Base-by-base conservation (phyloP, 1,139 yeast species). In the Ogataea hybrid region DNA sequence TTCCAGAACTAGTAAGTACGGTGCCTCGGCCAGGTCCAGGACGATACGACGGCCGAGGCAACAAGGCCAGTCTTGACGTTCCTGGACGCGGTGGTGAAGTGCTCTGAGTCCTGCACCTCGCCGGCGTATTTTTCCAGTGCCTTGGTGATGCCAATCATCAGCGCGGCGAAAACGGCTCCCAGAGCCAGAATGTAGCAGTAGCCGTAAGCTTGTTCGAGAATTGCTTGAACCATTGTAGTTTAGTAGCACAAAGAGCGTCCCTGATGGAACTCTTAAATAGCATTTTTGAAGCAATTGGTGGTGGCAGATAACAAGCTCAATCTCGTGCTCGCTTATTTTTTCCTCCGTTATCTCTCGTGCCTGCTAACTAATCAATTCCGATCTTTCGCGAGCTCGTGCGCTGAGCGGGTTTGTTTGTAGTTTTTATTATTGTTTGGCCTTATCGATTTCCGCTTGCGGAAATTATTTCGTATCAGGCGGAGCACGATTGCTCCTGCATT, bases 21-120 rank as follows among this genome's bases (percentile, higher is more conserved):
- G 72, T 65, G 21, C 68, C 70, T 8, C 48, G 71, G 69, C 71
- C 71, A 67, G 14, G 69, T 64, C 73, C 73, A 69, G 9, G 63
- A 57, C 9, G 60, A 53, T 9, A 68, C 70, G 3, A 67, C 67
- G 16, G 68, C 63, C 8, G 68, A 60, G 16, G 68, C 67, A 25
- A 69, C 67, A 28, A 68, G 50, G 25, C 72, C 72, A 5, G 69
- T 57, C 39, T 59, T 61, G 32, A 68, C 66, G 34, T 60, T 59
- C 54, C 73, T 60, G 14, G 68, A 62, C 7, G 73, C 72, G 5
- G 72, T 68, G 9, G 68, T 57, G 46, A 69, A 69, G 35, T 63
- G 56, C 48, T 70, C 74, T 2, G 74, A 68, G 42, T 65, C 59
- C 54, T 69, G 66, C 33, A 56, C 56, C 48, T 69, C 69, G 15